Base-by-base conservation (phyloP, 257 asterid genomes). In the Thymus quinquecostatus region DNA sequence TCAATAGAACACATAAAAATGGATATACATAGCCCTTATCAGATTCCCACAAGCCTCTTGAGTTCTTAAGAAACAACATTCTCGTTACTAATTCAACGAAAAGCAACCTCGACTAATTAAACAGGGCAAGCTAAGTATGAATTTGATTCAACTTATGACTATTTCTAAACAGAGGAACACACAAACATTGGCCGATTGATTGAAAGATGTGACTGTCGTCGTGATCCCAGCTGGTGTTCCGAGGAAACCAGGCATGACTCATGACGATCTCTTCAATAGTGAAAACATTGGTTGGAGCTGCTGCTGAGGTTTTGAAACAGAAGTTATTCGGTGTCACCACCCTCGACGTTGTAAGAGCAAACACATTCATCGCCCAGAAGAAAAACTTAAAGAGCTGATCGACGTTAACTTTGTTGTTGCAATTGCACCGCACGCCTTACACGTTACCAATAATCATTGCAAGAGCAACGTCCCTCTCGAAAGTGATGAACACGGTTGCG, bases 211-310 rank as follows among this genome's bases (percentile, higher is more conserved):
- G 3, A 66, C 89, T 53, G 95, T 89, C 41, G 96, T 89, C 4
- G 93, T 92, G 65, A 86, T 92, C 68, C 96, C 95, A 11, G 97
- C 96, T 55, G 97, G 97, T 60, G 95, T 92, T 69, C 93, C 93
- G 0, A 85, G 97, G 70, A 91, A 91, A 79, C 96, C 96, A 0
- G 97, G 97, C 5, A 89, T 89, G 95, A 87, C 96, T 33, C 92
- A 93, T 44, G 97, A 91, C 61, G 97, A 89, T 81, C 89, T 91
- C 58, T 91, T 91, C 66, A 91, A 91, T 89, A 0, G 97, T 91
- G 70, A 91, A 85, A 75, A 85, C 69, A 50, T 71, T 89, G 70
- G 82, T 89, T 1, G 96, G 82, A 79, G 95, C 93, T 66, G 90
- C 97, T 10, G 91, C 95, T 8, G 96, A 91, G 78, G 92, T 91